Evolutionary conservation across 768 basidiomycete species (phyloP).

Genomic region (Tricholoma matsutake): DNA sequence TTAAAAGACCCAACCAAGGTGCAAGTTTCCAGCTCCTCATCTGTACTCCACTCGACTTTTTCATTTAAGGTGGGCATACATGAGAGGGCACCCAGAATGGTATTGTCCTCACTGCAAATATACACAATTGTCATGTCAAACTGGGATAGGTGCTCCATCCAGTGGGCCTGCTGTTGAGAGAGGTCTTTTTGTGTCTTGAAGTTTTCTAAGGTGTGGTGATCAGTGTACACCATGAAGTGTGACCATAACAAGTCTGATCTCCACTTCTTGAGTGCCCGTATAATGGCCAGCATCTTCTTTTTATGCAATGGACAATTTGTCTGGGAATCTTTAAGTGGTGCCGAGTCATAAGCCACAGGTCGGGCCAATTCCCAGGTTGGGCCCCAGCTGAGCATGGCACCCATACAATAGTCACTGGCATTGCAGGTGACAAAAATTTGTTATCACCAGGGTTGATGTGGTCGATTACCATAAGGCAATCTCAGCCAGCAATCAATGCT

Average conservation of each 20-base stretch:
- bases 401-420: neutral
- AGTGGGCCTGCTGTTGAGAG: neutral
- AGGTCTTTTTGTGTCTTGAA: neutral
- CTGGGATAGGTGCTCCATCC: neutral
- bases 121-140: neutral
- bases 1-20: neutral
- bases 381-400: neutral
- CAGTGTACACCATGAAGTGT: neutral
- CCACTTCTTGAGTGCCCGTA: neutral
- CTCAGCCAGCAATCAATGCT: neutral
- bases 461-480: too few species aligned
- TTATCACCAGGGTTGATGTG: too few species aligned
- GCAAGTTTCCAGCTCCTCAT: neutral
- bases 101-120: neutral
- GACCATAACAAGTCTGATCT: neutral
- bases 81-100: neutral
- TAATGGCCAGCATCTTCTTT: neutral
- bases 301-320: neutral
- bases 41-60: neutral
- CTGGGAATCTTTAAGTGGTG: neutral
- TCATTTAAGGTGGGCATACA: neutral
- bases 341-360: neutral
- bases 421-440: neutral
- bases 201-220: neutral
- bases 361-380: neutral